Conservation (phyloP, 208 protist species). For the Sergeia podlipaevii region DNA sequence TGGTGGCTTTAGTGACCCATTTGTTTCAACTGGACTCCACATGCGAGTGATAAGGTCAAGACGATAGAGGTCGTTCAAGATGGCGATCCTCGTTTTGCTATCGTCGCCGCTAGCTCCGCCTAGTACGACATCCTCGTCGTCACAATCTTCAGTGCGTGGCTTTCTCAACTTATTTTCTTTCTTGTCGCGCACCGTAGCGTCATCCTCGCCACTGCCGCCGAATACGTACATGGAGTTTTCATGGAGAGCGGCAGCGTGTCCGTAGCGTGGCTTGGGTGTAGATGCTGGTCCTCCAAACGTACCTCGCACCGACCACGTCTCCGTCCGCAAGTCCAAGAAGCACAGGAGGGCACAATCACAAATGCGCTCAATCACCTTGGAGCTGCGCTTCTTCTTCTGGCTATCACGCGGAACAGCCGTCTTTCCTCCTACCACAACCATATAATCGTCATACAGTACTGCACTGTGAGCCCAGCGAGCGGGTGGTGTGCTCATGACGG, state of each 20-base stretch:
- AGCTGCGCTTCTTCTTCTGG: conserved; percentile 1
- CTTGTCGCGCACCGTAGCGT: background rate
- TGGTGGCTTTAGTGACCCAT: conserved; percentile 48
- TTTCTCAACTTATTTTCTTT: background rate
- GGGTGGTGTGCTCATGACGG: too few relatives aligned
- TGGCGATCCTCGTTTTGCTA: too few relatives aligned
- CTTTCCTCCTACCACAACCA: conserved; percentile 56
- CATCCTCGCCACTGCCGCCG: conserved; percentile 21
- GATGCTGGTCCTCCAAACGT: conserved; percentile 21
- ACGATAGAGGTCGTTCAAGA: conserved; percentile 51
- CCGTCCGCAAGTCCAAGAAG: conserved; percentile 38
- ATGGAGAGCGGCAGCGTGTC: conserved; percentile 32
- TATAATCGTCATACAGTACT: conserved; percentile 49
- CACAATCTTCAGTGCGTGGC: background rate
- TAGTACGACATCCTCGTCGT: too few relatives aligned
- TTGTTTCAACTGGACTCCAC: conserved; percentile 44
- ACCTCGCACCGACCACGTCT: conserved; percentile 31
- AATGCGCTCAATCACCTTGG: background rate
- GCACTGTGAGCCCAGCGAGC: conserved; percentile 61
- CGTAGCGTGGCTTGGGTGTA: conserved; percentile 49
- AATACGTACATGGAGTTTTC: conserved; percentile 29
- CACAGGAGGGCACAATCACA: conserved; percentile 38
- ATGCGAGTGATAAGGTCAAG: conserved; percentile 53
- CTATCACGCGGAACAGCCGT: conserved; percentile 7
- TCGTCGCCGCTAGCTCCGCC: background rate